A percentile compares a stretch with the other conserved stretches of the same genome.
phyloP scores from a whole-genome alignment of 2,329 filamentous ascomycete genomes.

The Lomentospora prolificans region DNA sequence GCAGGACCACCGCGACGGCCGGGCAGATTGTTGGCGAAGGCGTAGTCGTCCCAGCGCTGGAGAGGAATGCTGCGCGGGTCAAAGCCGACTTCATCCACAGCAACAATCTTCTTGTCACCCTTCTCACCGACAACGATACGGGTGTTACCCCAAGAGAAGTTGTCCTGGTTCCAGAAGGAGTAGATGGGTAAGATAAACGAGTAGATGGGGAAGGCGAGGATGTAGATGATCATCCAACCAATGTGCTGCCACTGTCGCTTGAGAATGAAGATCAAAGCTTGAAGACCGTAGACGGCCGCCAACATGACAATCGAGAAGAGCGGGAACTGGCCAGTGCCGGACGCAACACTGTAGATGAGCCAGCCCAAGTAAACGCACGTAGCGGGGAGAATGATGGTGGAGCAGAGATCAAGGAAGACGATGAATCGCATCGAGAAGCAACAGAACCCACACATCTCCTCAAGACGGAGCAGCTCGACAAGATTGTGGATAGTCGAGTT shows the following conservation, averaged over 20 bases:
- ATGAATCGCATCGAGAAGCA: slow-evolving; percentile 97
- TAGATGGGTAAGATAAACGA: slow-evolving; percentile 86
- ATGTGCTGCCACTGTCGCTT: slow-evolving; percentile 98
- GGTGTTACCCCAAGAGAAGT: slow-evolving; percentile 98
- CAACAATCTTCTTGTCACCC: slow-evolving; percentile 81
- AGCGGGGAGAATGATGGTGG: slow-evolving; percentile 84
- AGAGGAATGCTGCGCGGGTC: slow-evolving; percentile 89
- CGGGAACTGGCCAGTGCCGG: slow-evolving; percentile 64
- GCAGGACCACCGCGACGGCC: slow-evolving; percentile 68
- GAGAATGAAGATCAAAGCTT: slow-evolving; percentile 91
- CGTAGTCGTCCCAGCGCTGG: slow-evolving; percentile 97
- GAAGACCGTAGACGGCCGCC: slow-evolving; percentile 86
- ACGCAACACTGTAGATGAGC: slow-evolving; percentile 71
- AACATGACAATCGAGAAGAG: slow-evolving; percentile 82
- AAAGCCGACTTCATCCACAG: slow-evolving; percentile 74
- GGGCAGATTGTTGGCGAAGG: slow-evolving; percentile 73
- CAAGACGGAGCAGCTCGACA: slow-evolving; percentile 77
- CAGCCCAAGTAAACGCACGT: slow-evolving; percentile 82
- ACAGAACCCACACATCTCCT: slow-evolving; percentile 97
- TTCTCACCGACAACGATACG: slow-evolving; percentile 94
- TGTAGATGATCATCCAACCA: slow-evolving; percentile 99
- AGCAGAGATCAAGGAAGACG: slow-evolving; percentile 87
- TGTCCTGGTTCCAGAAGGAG: slow-evolving; percentile 99
- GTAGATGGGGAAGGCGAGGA: slow-evolving; percentile 91
- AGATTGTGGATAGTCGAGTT: slow-evolving; percentile 98